Base-by-base conservation (phyloP, 2,329 filamentous ascomycete species). In the Trichoderma sp. region DNA sequence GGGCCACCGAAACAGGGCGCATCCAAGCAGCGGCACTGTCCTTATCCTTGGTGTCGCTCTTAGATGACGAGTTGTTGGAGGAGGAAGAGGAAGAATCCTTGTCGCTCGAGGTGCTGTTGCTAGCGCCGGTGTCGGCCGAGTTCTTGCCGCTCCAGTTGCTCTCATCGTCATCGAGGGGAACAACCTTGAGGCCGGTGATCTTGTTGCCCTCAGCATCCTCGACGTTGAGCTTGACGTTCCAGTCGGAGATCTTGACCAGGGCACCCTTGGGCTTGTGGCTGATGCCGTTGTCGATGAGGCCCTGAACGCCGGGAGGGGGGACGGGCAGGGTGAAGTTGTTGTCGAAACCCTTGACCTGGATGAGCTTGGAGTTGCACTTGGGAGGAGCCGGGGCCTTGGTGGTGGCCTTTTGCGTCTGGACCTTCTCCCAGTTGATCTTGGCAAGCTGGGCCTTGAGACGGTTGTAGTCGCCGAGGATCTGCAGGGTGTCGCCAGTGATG, bases 271-370 rank as follows among this genome's bases (percentile, higher is more conserved):
- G 89, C 71, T 90, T 87, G 74, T 88, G 88, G 63, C 82, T 83
- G 73, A 97, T 88, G 74, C 95, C 95, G 63, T 92, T 89, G 75
- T 93, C 85, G 79, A 98, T 95, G 77, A 97, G 86, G 60, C 88
- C 85, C 73, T 90, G 85, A 51, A 90, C 91, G 75, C 90, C 92
- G 4, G 87, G 84, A 14, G 94, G 94, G 6, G 89, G 85, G 4
- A 78, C 82, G 62, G 92, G 95, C 71, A 97, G 84, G 60, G 90
- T 91, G 84, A 97, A 98, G 85, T 93, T 92, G 80, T 84, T 90
- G 82, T 87, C 88, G 85, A 97, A 97, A 73, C 86, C 87, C 73
- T 86, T 83, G 74, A 85, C 84, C 73, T 84, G 86, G 82, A 98
- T 95, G 69, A 97, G 85, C 73, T 84, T 86, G 36, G 85, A 73